A percentile compares a stretch with the other conserved stretches of the same genome.
Evolutionary conservation across 305 asterid genomes (phyloP).

Genomic region (Salvia sclarea): DNA sequence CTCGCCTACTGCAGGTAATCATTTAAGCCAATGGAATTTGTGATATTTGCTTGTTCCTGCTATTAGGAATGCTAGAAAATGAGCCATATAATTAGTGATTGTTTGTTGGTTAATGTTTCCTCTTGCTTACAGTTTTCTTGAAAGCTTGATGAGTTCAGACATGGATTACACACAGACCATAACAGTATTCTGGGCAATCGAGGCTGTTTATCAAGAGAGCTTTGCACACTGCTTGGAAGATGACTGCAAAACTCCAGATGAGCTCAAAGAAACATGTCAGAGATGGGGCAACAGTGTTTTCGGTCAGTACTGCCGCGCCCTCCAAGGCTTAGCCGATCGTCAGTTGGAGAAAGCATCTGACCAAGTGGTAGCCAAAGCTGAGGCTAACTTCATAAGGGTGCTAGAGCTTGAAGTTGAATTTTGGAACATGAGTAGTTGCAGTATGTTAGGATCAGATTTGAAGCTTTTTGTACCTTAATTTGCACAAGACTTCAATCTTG

Average conservation of each 20-base stretch:
- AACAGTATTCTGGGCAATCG: slow-evolving; percentile 79
- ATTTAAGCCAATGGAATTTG: no score
- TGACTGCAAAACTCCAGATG: slow-evolving; percentile 56
- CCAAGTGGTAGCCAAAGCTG: slow-evolving; percentile 56
- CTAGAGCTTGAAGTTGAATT: slow-evolving; percentile 69
- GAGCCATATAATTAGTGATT: no score
- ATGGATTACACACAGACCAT: slow-evolving; percentile 65
- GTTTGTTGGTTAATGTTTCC: neutral
- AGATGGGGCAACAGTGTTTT: slow-evolving; percentile 73
- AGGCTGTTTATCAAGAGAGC: slow-evolving; percentile 79
- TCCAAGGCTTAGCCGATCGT: slow-evolving; percentile 45
- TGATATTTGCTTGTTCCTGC: no score
- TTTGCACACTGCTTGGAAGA: slow-evolving; percentile 79
- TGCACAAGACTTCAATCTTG: neutral
- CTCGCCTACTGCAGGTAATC: slow-evolving; percentile 72
- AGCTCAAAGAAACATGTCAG: slow-evolving; percentile 66
- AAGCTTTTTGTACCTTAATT: neutral
- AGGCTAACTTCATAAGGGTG: slow-evolving; percentile 47
- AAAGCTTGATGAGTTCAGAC: slow-evolving; percentile 53
- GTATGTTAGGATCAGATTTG: neutral
- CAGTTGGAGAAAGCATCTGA: slow-evolving; percentile 52
- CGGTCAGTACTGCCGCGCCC: slow-evolving; percentile 36
- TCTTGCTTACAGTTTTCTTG: slow-evolving; percentile 51
- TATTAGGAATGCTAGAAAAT: no score
- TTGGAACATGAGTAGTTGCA: slow-evolving; percentile 61